Evolutionary conservation across 2,329 filamentous ascomycete species (phyloP), one percentile per base, ranked within the genome.

Genomic region (Aspergillus sp.): DNA sequence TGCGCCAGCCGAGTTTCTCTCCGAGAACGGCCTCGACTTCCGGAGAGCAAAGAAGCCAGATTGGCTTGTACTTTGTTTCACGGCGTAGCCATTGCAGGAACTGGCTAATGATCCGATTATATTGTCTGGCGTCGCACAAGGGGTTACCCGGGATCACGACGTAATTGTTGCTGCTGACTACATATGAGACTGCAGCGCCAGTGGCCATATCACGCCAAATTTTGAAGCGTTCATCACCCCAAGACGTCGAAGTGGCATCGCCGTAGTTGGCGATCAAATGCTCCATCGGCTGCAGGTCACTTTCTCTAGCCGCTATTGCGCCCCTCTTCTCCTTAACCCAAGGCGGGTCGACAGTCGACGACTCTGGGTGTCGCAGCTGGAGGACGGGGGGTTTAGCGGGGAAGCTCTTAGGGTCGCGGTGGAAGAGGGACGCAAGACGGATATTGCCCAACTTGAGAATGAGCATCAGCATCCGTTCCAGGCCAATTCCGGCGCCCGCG

Each of bases 191-290:
- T 5, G 92, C 92, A 0, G 92, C 93, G 49, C 93, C 93, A 2
- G 90, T 93, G 35, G 79, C 73, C 21, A 84, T 77, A 70, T 96
- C 91, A 31, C 93, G 87, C 91, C 91, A 97, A 57, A 96, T 87
- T 69, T 90, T 83, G 73, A 93, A 96, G 6, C 91, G 87, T 6
- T 92, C 90, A 72, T 97, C 93, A 7, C 95, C 84, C 91, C 92
- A 97, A 0, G 91, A 95, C 0, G 93, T 97, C 69, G 96, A 96
- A 49, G 91, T 92, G 2, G 93, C 91, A 74, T 97, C 93, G 61
- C 93, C 93, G 66, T 97, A 97, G 74, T 97, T 97, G 70, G 91
- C 91, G 72, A 97, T 92, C 43, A 97, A 86, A 70, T 96, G 89
- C 71, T 93, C 90, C 5, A 97, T 73, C 0, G 90, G 82, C 52